Percentiles rank a stretch among this genome's conserved stretches.
phyloP scores from a whole-genome alignment of 495 filamentous ascomycete genomes.

The Filosporella fistucella region DNA sequence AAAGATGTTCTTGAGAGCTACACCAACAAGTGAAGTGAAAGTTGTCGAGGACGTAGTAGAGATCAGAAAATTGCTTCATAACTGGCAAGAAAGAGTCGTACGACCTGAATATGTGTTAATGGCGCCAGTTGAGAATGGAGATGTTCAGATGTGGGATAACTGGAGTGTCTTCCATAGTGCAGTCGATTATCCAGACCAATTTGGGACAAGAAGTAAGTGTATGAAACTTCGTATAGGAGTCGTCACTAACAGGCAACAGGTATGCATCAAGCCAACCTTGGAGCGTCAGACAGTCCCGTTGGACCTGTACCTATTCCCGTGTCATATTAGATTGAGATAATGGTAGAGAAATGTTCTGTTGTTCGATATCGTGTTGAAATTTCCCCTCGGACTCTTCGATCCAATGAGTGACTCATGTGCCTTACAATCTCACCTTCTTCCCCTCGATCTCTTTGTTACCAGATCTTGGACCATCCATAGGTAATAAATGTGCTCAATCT shows the following conservation, averaged over 20 bases:
- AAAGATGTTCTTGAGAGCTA: conserved; percentile 7
- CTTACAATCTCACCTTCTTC: no score
- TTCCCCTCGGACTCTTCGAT: no score
- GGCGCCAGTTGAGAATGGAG: conserved; percentile 6
- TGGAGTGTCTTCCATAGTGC: conserved; percentile 10
- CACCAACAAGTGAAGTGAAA: conserved; percentile 3
- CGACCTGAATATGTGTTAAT: conserved; percentile 8
- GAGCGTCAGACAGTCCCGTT: conserved; percentile 7
- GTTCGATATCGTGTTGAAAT: no score
- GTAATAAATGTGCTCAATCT: no score
- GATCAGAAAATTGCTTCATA: conserved; percentile 8
- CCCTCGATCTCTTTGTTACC: no score
- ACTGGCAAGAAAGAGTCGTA: conserved; percentile 7
- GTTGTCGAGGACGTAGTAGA: conserved; percentile 8
- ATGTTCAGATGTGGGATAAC: conserved; percentile 11
- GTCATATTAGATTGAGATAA: neutral
- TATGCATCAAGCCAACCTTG: conserved; percentile 12
- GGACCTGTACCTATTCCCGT: conserved; percentile 16
- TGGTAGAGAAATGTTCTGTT: no score
- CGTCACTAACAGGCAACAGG: neutral
- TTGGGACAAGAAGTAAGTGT: conserved; percentile 5
- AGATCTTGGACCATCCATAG: no score
- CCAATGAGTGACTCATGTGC: no score
- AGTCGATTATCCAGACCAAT: conserved; percentile 10
- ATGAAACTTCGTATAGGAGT: no score